Conservation (phyloP, 2,329 filamentous ascomycete genomes). For the Macrophomina pseudophaseolina region DNA sequence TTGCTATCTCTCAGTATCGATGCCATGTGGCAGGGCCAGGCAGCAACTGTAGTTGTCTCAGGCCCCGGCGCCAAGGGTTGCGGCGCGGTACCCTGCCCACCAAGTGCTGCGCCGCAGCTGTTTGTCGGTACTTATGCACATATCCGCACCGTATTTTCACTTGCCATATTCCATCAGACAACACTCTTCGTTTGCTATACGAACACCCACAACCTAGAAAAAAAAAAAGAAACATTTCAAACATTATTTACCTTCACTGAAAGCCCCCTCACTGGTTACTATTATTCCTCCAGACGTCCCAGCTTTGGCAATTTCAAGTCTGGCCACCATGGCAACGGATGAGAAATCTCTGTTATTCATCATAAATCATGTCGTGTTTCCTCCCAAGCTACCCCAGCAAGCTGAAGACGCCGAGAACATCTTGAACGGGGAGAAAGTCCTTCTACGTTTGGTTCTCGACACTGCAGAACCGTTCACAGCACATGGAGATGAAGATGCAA, state of each 20-base stretch:
- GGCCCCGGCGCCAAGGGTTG: background rate
- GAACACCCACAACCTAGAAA: too few relatives aligned
- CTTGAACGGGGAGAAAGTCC: background rate
- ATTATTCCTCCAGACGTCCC: too few relatives aligned
- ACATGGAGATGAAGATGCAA: background rate
- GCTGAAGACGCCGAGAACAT: constrained; percentile 32
- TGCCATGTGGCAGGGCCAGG: background rate
- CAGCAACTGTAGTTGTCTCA: background rate
- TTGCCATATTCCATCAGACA: too few relatives aligned
- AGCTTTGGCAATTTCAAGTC: too few relatives aligned
- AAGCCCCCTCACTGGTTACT: too few relatives aligned
- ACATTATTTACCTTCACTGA: too few relatives aligned
- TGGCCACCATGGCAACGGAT: background rate
- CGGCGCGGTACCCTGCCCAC: background rate
- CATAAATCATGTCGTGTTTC: constrained; percentile 56
- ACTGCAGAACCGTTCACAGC: background rate
- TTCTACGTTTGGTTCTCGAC: background rate
- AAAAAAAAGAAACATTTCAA: too few relatives aligned
- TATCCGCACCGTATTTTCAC: too few relatives aligned
- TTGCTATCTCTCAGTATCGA: background rate
- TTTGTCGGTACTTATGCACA: too few relatives aligned
- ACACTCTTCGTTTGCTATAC: too few relatives aligned
- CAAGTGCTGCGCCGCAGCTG: background rate
- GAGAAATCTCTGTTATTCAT: constrained; percentile 37
- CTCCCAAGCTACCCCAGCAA: constrained; percentile 53